Percentiles rank a stretch among this genome's conserved stretches.
Conservation (phyloP, 768 basidiomycete species). For the Paxillus involutus region DNA sequence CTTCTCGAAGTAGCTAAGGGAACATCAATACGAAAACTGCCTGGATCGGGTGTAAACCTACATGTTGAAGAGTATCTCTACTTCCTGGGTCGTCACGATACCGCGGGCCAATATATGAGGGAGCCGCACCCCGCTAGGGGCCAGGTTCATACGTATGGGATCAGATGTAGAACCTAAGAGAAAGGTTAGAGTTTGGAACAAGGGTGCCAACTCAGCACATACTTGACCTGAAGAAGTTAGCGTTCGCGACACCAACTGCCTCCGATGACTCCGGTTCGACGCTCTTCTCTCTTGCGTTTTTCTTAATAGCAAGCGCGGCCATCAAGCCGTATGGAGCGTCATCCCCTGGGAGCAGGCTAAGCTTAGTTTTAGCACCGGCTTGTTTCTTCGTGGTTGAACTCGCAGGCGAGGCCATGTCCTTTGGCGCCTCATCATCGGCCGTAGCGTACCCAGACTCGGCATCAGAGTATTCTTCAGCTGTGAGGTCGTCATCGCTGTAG, state of each 20-base stretch:
- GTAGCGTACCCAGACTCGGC: conserved; percentile 34
- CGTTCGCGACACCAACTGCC: conserved; percentile 64
- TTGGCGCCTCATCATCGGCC: conserved; percentile 21
- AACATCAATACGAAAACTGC: background rate
- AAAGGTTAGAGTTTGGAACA: background rate
- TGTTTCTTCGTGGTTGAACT: conserved; percentile 40
- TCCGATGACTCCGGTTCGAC: conserved; percentile 45
- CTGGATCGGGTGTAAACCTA: conserved; percentile 28
- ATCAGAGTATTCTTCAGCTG: conserved; percentile 32
- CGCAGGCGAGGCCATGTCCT: conserved; percentile 29
- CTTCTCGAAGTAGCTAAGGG: conserved; percentile 64
- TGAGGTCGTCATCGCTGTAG: conserved; percentile 38
- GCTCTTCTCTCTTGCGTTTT: conserved; percentile 38
- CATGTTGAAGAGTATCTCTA: conserved; percentile 74
- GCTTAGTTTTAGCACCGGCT: conserved; percentile 37
- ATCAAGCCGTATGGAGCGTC: conserved; percentile 77
- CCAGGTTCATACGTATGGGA: conserved; percentile 37
- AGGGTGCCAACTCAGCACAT: conserved; percentile 20
- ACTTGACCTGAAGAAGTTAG: conserved; percentile 69
- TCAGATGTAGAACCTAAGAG: conserved; percentile 38
- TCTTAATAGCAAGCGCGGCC: conserved; percentile 58
- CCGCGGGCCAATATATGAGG: conserved; percentile 67
- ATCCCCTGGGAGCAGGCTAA: conserved; percentile 57
- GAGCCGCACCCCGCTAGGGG: conserved; percentile 44
- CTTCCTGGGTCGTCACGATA: conserved; percentile 63